Percentiles rank a stretch among this genome's conserved stretches.
phyloP scores from a whole-genome alignment of 2,329 filamentous ascomycete species.

The Aspergillus nomiae region DNA sequence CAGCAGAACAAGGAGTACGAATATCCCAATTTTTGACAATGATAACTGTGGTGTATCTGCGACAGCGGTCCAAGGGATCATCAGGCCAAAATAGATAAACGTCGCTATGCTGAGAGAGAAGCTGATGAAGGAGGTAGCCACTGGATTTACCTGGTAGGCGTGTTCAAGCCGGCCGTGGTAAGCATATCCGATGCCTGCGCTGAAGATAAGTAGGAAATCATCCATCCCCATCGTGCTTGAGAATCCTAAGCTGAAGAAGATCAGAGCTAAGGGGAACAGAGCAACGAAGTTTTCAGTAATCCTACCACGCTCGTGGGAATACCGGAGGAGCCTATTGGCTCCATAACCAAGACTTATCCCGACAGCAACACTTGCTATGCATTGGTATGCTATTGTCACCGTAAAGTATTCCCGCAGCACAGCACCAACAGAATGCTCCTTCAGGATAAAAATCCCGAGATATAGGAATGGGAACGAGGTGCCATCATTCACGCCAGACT shows the following conservation, averaged over 20 bases:
- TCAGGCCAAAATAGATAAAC: neutral
- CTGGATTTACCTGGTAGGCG: neutral
- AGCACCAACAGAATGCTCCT: neutral
- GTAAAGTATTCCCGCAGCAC: neutral
- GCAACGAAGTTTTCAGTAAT: neutral
- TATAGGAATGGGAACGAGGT: neutral
- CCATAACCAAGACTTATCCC: neutral
- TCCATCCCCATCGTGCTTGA: slow-evolving; percentile 1
- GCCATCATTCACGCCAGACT: neutral
- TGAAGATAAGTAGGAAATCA: slow-evolving; percentile 1
- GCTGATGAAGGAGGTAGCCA: neutral
- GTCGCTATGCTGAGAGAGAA: neutral
- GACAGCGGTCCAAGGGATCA: neutral
- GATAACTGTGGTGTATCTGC: neutral
- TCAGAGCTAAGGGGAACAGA: slow-evolving; percentile 1
- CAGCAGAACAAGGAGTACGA: neutral
- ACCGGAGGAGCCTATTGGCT: neutral
- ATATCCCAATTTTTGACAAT: neutral
- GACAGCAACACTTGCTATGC: neutral
- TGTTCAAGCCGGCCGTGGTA: neutral
- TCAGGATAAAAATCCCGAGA: neutral
- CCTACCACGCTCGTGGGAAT: neutral
- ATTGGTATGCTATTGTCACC: slow-evolving; percentile 2
- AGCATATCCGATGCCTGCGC: neutral
- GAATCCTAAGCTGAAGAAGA: neutral